Evolutionary conservation across 2,329 filamentous ascomycete genomes (phyloP).

Genomic region (Sclerotinia spermophila): DNA sequence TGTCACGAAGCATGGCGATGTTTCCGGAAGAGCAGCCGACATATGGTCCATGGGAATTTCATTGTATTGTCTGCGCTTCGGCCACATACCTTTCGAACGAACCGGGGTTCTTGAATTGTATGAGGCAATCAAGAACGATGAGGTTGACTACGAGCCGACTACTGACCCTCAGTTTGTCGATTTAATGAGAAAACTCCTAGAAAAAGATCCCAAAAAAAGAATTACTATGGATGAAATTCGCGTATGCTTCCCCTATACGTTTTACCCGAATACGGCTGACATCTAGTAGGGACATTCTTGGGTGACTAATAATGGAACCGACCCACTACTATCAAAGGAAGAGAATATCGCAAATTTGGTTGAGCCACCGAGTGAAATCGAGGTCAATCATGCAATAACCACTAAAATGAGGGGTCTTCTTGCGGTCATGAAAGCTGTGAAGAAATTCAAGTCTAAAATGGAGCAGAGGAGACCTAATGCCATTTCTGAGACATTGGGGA

Average conservation of each 20-base stretch:
- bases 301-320: slow-evolving; percentile 78
- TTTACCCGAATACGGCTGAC: slow-evolving; percentile 13
- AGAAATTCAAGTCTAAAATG: slow-evolving; percentile 77
- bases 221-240: slow-evolving; percentile 80
- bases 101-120: slow-evolving; percentile 80
- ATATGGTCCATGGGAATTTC: slow-evolving; percentile 99
- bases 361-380: slow-evolving; percentile 81
- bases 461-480: slow-evolving; percentile 49
- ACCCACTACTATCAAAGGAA: slow-evolving; percentile 72
- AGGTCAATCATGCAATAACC: slow-evolving; percentile 88
- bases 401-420: slow-evolving; percentile 76
- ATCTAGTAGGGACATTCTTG: slow-evolving; percentile 75
- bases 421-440: slow-evolving; percentile 78
- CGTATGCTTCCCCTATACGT: slow-evolving; percentile 49
- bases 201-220: slow-evolving; percentile 79
- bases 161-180: slow-evolving; percentile 68
- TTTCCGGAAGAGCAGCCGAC: slow-evolving; percentile 86
- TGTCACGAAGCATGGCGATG: slow-evolving; percentile 76
- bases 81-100: slow-evolving; percentile 80
- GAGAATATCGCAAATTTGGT: slow-evolving; percentile 83
- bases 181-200: slow-evolving; percentile 68
- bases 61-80: slow-evolving; percentile 87
- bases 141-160: slow-evolving; percentile 57
- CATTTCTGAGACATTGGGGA: slow-evolving; percentile 58
- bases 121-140: slow-evolving; percentile 75